phyloP scores from a whole-genome alignment of 2,329 filamentous ascomycete species.

The Mycocentrospora acerina region DNA sequence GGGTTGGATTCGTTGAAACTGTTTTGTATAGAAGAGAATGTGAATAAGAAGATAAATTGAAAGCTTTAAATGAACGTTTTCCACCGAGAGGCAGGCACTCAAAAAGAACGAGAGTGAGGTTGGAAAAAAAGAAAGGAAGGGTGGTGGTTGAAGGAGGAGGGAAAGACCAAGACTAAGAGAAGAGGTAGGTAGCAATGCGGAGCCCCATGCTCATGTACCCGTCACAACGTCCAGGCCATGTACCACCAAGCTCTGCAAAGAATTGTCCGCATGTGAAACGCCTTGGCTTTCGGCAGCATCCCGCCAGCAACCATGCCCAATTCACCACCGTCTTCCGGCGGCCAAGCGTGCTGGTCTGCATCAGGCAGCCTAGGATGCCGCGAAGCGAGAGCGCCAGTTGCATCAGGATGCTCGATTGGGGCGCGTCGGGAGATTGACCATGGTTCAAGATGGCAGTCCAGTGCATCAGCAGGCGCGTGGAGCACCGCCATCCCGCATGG shows the following conservation, averaged over 20 bases:
- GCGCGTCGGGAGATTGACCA: conserved; percentile 17
- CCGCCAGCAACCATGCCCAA: conserved; percentile 28
- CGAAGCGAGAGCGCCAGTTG: conserved; percentile 6
- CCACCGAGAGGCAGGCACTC: conserved; percentile 20
- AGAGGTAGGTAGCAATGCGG: conserved; percentile 12
- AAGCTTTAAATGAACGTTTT: conserved; percentile 11
- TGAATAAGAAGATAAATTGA: no score
- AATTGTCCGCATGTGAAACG: conserved; percentile 39
- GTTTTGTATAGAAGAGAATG: conserved; percentile 7
- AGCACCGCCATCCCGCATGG: conserved; percentile 5
- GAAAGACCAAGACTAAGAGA: conserved; percentile 19
- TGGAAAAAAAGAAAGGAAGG: conserved; percentile 17
- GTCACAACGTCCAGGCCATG: conserved; percentile 23
- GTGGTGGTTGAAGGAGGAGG: conserved; percentile 18
- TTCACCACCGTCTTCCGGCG: conserved; percentile 20
- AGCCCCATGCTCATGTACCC: conserved; percentile 32
- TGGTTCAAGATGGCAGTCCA: conserved; percentile 1
- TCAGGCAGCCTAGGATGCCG: conserved; percentile 11
- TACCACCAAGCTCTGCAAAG: conserved; percentile 38
- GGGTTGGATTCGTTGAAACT: no score
- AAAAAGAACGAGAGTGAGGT: conserved; percentile 33
- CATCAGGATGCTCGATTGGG: conserved; percentile 17
- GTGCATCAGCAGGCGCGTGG: conserved; percentile 5
- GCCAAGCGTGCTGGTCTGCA: conserved; percentile 29
- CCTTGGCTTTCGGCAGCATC: conserved; percentile 34